A percentile compares a stretch with the other conserved stretches of the same genome.
These are phyloP conservation scores for Vitis hybrid DNA, from an alignment of 177 flowering plant genomes.

Conservation along the genomic window DNA sequence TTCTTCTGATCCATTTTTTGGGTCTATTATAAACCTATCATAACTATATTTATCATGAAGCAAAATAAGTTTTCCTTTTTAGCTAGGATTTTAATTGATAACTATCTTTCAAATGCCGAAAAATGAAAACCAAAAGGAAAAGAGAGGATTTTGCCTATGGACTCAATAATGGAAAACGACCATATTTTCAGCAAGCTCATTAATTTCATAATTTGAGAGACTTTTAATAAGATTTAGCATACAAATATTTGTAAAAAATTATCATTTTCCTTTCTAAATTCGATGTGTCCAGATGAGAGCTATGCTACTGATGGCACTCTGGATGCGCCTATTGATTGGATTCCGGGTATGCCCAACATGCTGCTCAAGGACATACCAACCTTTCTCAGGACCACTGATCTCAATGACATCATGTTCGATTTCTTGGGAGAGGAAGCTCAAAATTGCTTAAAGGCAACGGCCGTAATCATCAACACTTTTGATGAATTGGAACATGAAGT, in stretches of 20 bases:
- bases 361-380: slow-evolving; percentile 33
- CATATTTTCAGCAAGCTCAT: too few species aligned
- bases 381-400: slow-evolving; percentile 18
- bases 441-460: slow-evolving; percentile 13
- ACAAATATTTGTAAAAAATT: too few species aligned
- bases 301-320: slow-evolving; percentile 18
- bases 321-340: slow-evolving; percentile 27
- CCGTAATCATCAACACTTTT: slow-evolving; percentile 29
- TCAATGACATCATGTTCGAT: slow-evolving; percentile 18
- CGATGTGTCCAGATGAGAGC: background rate
- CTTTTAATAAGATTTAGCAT: too few species aligned
- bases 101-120: too few species aligned
- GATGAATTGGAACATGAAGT: slow-evolving; percentile 24
- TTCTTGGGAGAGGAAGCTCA: slow-evolving; percentile 11
- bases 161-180: too few species aligned
- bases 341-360: slow-evolving; percentile 28
- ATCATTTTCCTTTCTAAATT: too few species aligned
- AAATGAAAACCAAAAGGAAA: too few species aligned
- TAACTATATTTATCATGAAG: too few species aligned
- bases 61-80: too few species aligned
- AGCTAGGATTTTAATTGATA: too few species aligned
- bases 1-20: background rate
- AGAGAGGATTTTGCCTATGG: too few species aligned
- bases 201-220: too few species aligned
- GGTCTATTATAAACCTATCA: background rate